Base-by-base conservation (phyloP, 2,329 filamentous ascomycete genomes). In the Fusarium concolor region DNA sequence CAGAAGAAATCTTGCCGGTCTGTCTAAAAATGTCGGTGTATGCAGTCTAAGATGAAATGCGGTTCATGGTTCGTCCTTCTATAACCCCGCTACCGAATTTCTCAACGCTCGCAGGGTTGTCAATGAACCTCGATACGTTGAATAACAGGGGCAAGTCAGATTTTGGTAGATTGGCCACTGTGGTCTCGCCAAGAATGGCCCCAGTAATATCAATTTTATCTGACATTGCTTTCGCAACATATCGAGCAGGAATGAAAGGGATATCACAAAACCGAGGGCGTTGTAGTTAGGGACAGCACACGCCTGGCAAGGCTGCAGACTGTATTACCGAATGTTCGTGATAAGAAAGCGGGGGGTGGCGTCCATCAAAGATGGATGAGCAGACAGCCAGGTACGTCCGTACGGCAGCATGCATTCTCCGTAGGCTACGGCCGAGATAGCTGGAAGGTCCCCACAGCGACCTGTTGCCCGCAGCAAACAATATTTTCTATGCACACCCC, bases 11-110 rank as follows among this genome's bases (percentile, higher is more conserved):
- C 64, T 67, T 68, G 65, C 35, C 50, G 49, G 58, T 65, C 63
- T 59, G 43, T 46, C 56, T 49, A 72, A 62, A 69, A 74, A 74
- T 72, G 72, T 74, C 72, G 72, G 72, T 74, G 72, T 74, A 73
- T 73, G 68, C 54, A 45, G 20, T 46, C 47, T 24, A 49, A 63
- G 38, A 62, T 51, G 39, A 38, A 55, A 45, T 52, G 43, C 46
- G 28, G 38, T 55, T 53, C 45, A 38, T 58, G 43, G 52, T 62
- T 67, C 41, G 55, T 51, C 46, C 47, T 54, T 33, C 43, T 54
- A 41, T 46, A 50, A 63, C 70, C 71, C 71, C 68, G 66, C 62
- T 67, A 51, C 49, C 56, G 31, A 44, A 60, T 29, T n/a, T 62
- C 60, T 55, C 45, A 42, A 51, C 43, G 57, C 35, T 53, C 44